Conservation (phyloP, 192 early-diverging fungal species). For the Rhizoclosmatium sp. region DNA sequence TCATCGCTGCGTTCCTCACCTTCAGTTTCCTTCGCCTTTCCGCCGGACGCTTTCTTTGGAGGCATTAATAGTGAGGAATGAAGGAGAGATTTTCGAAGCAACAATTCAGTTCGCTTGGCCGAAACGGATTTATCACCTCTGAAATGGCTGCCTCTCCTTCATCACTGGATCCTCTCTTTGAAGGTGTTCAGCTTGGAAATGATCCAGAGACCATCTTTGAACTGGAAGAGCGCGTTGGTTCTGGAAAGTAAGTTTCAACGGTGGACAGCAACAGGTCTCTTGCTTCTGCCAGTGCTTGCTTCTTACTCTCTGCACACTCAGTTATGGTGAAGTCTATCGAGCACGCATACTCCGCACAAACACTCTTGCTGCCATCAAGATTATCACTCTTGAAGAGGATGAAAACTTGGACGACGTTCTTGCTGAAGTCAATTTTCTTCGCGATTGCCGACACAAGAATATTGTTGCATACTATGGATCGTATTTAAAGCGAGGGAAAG, state of each 20-base stretch:
- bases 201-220: slow-evolving; percentile 61
- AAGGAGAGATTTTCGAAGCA: too few relatives aligned
- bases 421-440: slow-evolving; percentile 68
- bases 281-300: not conserved
- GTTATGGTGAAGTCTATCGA: slow-evolving; percentile 68
- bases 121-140: not conserved
- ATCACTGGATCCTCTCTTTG: not conserved
- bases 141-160: not conserved
- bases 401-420: slow-evolving; percentile 69
- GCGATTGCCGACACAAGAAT: slow-evolving; percentile 59
- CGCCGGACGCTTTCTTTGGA: too few relatives aligned
- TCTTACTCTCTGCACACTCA: slow-evolving; percentile 16
- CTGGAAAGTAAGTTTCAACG: slow-evolving; percentile 49
- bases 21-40: too few relatives aligned
- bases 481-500: slow-evolving; percentile 59
- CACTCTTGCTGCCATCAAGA: slow-evolving; percentile 58
- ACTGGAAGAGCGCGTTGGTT: slow-evolving; percentile 63
- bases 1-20: too few relatives aligned
- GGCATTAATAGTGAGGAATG: too few relatives aligned
- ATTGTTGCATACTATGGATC: slow-evolving; percentile 65
- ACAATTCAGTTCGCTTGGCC: not conserved
- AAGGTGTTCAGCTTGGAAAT: slow-evolving; percentile 44
- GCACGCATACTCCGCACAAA: slow-evolving; percentile 44
- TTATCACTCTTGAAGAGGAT: slow-evolving; percentile 64
- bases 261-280: not conserved